Percentiles rank a stretch among this genome's conserved stretches.
These are phyloP conservation scores for Suillus spraguei DNA, from an alignment of 768 basidiomycete genomes.

Conservation along the genomic window DNA sequence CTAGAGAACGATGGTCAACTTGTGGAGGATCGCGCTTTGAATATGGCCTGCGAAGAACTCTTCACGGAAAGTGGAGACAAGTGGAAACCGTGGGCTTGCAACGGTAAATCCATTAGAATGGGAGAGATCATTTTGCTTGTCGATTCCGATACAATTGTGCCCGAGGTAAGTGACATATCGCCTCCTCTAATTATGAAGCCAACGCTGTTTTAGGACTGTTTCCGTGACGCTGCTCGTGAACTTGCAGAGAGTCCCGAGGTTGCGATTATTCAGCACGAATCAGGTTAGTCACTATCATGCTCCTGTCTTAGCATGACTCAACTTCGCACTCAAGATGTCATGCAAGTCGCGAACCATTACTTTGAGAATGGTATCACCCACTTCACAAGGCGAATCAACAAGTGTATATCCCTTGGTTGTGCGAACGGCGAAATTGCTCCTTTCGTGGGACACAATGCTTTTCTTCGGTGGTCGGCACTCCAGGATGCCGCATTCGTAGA, in stretches of 20 bases:
- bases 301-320: neutral
- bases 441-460: slow-evolving; percentile 82
- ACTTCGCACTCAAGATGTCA: slow-evolving; percentile 53
- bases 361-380: slow-evolving; percentile 87
- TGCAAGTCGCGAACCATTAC: slow-evolving; percentile 83
- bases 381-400: slow-evolving; percentile 83
- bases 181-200: neutral
- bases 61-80: slow-evolving; percentile 56
- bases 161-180: slow-evolving; percentile 48
- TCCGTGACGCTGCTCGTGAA: slow-evolving; percentile 84
- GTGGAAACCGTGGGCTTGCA: slow-evolving; percentile 78
- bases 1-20: slow-evolving; percentile 38
- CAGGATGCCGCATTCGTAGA: slow-evolving; percentile 80
- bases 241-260: slow-evolving; percentile 77
- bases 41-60: slow-evolving; percentile 74
- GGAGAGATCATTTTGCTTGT: slow-evolving; percentile 81
- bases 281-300: slow-evolving; percentile 44
- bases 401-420: slow-evolving; percentile 70
- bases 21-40: slow-evolving; percentile 73
- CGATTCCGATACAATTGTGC: slow-evolving; percentile 79
- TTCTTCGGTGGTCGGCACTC: slow-evolving; percentile 81
- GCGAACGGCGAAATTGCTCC: slow-evolving; percentile 72
- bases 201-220: slow-evolving; percentile 58
- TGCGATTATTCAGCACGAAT: slow-evolving; percentile 87
- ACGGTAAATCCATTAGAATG: slow-evolving; percentile 72